phyloP scores from a whole-genome alignment of 2,329 filamentous ascomycete species.

The Xylariales sp. region DNA sequence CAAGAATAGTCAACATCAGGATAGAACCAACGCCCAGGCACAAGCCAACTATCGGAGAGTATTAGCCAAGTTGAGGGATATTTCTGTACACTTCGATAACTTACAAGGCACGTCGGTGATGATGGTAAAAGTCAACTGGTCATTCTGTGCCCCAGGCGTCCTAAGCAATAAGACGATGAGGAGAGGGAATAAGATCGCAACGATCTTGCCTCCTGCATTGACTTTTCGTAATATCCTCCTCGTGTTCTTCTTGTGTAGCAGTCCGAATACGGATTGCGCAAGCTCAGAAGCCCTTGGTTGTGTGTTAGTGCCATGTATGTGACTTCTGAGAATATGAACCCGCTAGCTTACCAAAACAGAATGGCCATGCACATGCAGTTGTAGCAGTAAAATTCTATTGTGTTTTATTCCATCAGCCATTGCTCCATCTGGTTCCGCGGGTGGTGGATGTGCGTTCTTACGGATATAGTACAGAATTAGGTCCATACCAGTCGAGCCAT shows the following conservation, averaged over 20 bases:
- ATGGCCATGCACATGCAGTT: conserved; percentile 17
- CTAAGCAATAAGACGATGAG: conserved; percentile 13
- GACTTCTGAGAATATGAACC: too few species aligned
- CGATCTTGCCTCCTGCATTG: conserved; percentile 14
- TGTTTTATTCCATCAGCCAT: not conserved
- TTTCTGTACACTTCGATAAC: not conserved
- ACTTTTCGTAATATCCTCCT: conserved; percentile 12
- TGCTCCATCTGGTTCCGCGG: not conserved
- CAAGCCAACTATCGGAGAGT: not conserved
- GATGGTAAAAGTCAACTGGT: conserved; percentile 11
- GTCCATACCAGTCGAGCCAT: conserved; percentile 17
- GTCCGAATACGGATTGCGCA: conserved; percentile 13
- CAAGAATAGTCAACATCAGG: conserved; percentile 12
- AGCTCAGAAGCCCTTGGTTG: conserved; percentile 17
- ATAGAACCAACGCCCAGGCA: conserved; percentile 11
- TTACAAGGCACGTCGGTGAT: conserved; percentile 17
- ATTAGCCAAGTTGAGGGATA: not conserved
- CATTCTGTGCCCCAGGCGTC: conserved; percentile 10
- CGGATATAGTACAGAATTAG: conserved; percentile 20
- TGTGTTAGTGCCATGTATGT: too few species aligned
- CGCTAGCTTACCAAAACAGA: conserved; percentile 19
- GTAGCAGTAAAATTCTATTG: conserved; percentile 17
- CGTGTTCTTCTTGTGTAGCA: conserved; percentile 7
- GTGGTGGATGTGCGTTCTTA: conserved; percentile 10
- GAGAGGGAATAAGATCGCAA: conserved; percentile 15